Evolutionary conservation across 306 rosid genomes (phyloP), one percentile per base, ranked within the genome.

Genomic region (Prunus davidiana): DNA sequence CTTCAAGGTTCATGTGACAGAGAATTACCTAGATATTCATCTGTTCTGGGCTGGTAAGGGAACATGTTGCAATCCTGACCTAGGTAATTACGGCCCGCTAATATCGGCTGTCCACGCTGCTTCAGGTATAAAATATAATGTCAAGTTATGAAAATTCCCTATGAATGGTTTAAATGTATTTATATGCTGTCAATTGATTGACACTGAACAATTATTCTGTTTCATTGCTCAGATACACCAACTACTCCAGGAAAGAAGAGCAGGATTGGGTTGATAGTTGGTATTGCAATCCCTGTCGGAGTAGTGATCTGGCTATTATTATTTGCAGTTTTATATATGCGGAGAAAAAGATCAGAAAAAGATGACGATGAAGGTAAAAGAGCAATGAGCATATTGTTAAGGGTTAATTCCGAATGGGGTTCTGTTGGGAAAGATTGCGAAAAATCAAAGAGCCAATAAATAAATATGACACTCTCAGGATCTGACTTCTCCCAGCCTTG

Each of bases 61-160:
- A 32, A 80, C 75, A 0, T 80, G 83, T 45, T 80, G 79, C 66
- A 80, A 58, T 58, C 83, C 83, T 14, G 8, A 18, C 0, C 71
- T 3, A 49, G 72, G 71, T 60, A 6, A 24, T 57, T 68, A 67
- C 1, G 79, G 83, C 15, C 76, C 79, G 0, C 13, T 63, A 11
- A 74, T 80, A 47, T 8, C 79, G 5, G 19, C 83, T 5, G 55
- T 80, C 47, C 61, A 34, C 58, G 79, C 77, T 13, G 38, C 51
- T 15, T 25, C 81, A 60, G 81, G 81, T 78, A 22, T 47, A 27
- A 15, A 16, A 13, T 3, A 12, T 14, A 3, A 2, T 54, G 12
- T 32, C 5, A 16, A 25, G 15, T 75, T 27, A 38, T 56, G 25
- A n/a, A 30, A 0, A 38, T 64, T 27, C 22, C n/a, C 7, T 25